A percentile compares a stretch with the other conserved stretches of the same genome.
These are phyloP conservation scores for Paratinospora sagittata DNA, from an alignment of 164 flowering plant species.

Conservation along the genomic window DNA sequence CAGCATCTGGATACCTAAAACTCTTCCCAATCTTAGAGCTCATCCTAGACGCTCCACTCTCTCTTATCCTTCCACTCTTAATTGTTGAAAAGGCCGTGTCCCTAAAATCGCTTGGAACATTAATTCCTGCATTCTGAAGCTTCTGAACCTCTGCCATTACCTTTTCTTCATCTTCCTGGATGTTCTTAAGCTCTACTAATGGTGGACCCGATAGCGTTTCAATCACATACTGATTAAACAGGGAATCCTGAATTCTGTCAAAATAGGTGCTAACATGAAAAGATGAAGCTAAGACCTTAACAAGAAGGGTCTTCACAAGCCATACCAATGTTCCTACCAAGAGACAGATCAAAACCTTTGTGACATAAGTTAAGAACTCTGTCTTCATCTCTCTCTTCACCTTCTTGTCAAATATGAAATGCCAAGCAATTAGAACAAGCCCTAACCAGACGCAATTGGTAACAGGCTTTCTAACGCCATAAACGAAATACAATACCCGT, in stretches of 20 bases:
- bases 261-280: conserved; percentile 54
- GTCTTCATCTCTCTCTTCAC: conserved; percentile 33
- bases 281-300: conserved; percentile 49
- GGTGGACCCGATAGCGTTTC: conserved; percentile 55
- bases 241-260: conserved; percentile 54
- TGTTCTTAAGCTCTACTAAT: conserved; percentile 24
- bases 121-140: conserved; percentile 44
- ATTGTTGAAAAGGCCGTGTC: conserved; percentile 18
- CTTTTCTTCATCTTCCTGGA: conserved; percentile 33
- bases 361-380: conserved; percentile 37
- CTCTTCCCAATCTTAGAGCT: conserved; percentile 27
- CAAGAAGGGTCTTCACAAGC: conserved; percentile 48
- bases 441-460: conserved; percentile 67
- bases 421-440: conserved; percentile 56
- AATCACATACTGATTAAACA: conserved; percentile 58
- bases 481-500: conserved; percentile 65
- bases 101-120: conserved; percentile 31
- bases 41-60: conserved; percentile 18
- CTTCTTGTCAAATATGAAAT: conserved; percentile 38
- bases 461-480: conserved; percentile 59
- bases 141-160: conserved; percentile 35
- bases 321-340: conserved; percentile 45
- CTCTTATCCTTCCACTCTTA: conserved; percentile 22
- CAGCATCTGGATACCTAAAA: conserved; percentile 20
- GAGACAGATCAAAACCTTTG: conserved; percentile 46